Base-by-base conservation (phyloP, 2,329 filamentous ascomycete genomes). In the Cyanodermella asteris region DNA sequence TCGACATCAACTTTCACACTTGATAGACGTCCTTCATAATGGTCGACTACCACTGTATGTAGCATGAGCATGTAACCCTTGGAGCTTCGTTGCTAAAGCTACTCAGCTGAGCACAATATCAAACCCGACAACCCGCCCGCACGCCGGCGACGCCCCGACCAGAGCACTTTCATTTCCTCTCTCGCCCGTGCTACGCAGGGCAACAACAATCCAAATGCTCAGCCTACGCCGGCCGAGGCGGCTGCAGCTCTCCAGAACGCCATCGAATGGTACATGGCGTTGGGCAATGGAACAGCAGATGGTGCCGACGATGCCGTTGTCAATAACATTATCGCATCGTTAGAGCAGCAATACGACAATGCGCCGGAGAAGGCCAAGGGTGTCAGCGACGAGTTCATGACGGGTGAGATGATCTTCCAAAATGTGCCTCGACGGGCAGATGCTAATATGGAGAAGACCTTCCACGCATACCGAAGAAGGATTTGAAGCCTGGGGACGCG, bases 101-200 rank as follows among this genome's bases (percentile, higher is more conserved):
- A n/a, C n/a, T n/a, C 26, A 55, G 50, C 50, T 34, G 51, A 52
- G 33, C 50, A 55, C 36, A 49, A 48, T 26, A 53, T 34, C 24
- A 22, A 23, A 15, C 31, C 45, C 22, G 35, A 35, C 29, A 42
- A 46, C 32, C 41, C 40, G 26, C 37, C 38, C 27, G 31, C 35
- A 7, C 25, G 26, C 17, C 47, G 49, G 27, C 63, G 63, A 33
- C 60, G 65, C 25, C 67, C 67, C 15, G 67, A 72, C 42, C 57
- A 72, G 20, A 65, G 60, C 20, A 67, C 64, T 37, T 72, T 72
- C 53, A 70, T 70, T 49, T 56, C 58, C 29, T 60, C 61, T 22
- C 60, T 72, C 31, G 61, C 69, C 36, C 57, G 66, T n/a, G 28
- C 31, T 24, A 28, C 32, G 28, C 64, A 59, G 6, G 45, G 51